phyloP scores from a whole-genome alignment of 495 filamentous ascomycete species.

The Clavariopsis aquatica region DNA sequence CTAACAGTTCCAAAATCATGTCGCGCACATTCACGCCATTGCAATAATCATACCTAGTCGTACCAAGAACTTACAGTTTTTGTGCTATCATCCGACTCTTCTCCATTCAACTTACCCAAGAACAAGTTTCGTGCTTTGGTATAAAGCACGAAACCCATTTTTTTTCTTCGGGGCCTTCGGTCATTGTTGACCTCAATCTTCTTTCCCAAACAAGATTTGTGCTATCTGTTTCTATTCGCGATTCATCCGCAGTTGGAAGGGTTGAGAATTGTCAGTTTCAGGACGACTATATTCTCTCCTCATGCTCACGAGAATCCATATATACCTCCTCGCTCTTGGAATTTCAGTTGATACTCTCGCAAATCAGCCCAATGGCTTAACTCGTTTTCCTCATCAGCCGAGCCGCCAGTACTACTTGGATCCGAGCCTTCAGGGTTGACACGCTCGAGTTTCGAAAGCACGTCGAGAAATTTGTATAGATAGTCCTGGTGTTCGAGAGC shows the following conservation, averaged over 20 bases:
- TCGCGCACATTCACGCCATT: too few relatives aligned
- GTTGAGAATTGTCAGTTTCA: background rate
- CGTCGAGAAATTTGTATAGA: slow-evolving; percentile 66
- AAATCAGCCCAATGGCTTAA: slow-evolving; percentile 72
- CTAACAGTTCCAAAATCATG: too few relatives aligned
- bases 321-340: slow-evolving; percentile 60
- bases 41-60: too few relatives aligned
- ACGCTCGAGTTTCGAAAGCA: slow-evolving; percentile 69
- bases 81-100: too few relatives aligned
- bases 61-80: too few relatives aligned
- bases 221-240: background rate
- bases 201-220: background rate
- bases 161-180: too few relatives aligned
- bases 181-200: background rate
- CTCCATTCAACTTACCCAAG: too few relatives aligned
- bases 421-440: slow-evolving; percentile 45
- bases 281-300: background rate
- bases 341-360: slow-evolving; percentile 69
- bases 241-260: background rate
- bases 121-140: too few relatives aligned
- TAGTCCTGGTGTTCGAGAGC: slow-evolving; percentile 64
- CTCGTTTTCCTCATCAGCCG: slow-evolving; percentile 67
- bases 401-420: slow-evolving; percentile 19
- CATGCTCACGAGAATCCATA: slow-evolving; percentile 35
- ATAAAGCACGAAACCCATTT: too few relatives aligned